Evolutionary conservation across 306 rosid species (phyloP).

Genomic region (Trifolium pratense): DNA sequence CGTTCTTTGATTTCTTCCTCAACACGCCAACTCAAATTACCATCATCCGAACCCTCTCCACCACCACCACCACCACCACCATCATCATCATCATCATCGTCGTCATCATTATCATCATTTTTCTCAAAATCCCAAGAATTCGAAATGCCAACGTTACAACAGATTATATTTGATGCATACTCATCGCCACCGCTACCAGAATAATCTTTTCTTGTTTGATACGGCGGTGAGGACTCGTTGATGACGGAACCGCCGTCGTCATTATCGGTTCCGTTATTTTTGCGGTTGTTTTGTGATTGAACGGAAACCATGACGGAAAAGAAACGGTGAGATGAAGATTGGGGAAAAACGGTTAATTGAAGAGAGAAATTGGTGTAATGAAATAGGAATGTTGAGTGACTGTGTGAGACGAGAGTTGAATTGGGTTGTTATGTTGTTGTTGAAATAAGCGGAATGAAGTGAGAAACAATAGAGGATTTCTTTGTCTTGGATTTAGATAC

Average conservation of each 20-base stretch:
- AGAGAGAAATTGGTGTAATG: too few relatives aligned
- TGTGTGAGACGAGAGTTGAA: too few relatives aligned
- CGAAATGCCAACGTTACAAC: conserved; percentile 50
- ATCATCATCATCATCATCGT: too few relatives aligned
- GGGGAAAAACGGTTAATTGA: too few relatives aligned
- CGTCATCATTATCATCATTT: too few relatives aligned
- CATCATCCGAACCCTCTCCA: conserved; percentile 29
- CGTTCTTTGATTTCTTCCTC: not conserved
- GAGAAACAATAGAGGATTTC: too few relatives aligned
- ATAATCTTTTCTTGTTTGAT: not conserved
- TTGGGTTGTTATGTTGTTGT: too few relatives aligned
- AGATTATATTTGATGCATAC: conserved; percentile 8
- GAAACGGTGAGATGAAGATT: too few relatives aligned
- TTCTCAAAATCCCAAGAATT: conserved; percentile 78
- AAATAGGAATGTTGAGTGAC: too few relatives aligned
- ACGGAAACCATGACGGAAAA: not conserved
- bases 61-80: conserved; percentile 17
- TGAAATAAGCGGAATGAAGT: too few relatives aligned
- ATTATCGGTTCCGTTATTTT: not conserved
- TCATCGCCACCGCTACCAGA: conserved; percentile 25
- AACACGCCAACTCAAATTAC: not conserved
- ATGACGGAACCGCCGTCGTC: not conserved
- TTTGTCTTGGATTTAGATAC: too few relatives aligned
- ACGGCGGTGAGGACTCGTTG: not conserved
- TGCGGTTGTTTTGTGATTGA: not conserved